These are phyloP conservation scores for Saccharomycopsis oosterbeekiorum DNA, from an alignment of 805 yeast species.

Conservation along the genomic window DNA sequence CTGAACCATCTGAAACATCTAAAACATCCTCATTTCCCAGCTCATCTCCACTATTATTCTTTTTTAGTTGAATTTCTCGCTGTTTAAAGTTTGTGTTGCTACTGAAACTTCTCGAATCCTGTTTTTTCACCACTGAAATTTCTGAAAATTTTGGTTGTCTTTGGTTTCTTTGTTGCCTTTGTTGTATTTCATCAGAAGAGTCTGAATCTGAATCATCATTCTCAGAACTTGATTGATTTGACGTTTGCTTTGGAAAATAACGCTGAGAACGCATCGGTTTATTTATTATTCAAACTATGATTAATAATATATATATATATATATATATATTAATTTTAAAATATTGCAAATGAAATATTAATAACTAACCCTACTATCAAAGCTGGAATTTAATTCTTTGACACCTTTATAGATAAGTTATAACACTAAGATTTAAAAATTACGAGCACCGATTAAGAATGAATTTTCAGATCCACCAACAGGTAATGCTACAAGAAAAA, in stretches of 20 bases:
- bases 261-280: neutral
- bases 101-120: neutral
- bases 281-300: neutral
- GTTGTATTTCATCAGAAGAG: conserved; percentile 14
- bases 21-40: neutral
- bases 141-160: neutral
- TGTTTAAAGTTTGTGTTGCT: neutral
- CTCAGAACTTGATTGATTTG: neutral
- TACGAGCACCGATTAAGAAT: too few relatives aligned
- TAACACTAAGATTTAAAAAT: too few relatives aligned
- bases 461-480: too few relatives aligned
- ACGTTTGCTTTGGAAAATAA: neutral
- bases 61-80: neutral
- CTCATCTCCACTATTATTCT: neutral
- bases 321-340: too few relatives aligned
- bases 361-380: too few relatives aligned
- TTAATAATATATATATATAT: too few relatives aligned
- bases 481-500: too few relatives aligned
- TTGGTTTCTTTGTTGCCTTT: conserved; percentile 12
- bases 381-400: too few relatives aligned
- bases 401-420: too few relatives aligned
- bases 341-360: too few relatives aligned
- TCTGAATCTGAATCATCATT: neutral
- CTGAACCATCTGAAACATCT: neutral
- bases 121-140: conserved; percentile 7